phyloP scores from a whole-genome alignment of 331 rosid species.

The Saraca asoca region DNA sequence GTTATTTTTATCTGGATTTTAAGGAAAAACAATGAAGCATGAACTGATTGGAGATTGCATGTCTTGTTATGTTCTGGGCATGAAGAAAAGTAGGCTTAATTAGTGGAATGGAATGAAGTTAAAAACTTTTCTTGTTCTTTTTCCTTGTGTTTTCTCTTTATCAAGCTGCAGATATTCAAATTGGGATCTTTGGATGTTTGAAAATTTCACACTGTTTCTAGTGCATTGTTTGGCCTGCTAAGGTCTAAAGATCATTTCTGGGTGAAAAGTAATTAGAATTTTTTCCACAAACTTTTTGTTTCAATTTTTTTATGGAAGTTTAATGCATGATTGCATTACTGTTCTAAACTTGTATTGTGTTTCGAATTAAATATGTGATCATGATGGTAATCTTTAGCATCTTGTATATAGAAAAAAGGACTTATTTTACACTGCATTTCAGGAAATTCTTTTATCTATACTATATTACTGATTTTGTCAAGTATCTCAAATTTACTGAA shows the following conservation, averaged over 20 bases:
- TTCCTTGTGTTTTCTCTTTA: no score
- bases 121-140: no score
- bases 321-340: neutral
- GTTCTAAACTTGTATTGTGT: neutral
- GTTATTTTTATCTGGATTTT: neutral
- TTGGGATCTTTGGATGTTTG: neutral
- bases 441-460: neutral
- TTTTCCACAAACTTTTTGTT: neutral
- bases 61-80: neutral
- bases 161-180: no score
- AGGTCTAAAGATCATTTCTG: neutral
- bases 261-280: neutral
- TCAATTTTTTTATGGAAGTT: neutral
- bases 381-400: neutral
- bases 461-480: neutral
- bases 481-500: neutral
- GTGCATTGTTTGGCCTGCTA: conserved; percentile 8
- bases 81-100: no score
- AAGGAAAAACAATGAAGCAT: neutral
- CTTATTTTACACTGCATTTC: neutral
- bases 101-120: no score
- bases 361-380: neutral
- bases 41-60: neutral
- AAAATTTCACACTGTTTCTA: neutral
- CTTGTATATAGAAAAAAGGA: neutral